Evolutionary conservation across 2,329 filamentous ascomycete genomes (phyloP).

Genomic region (Hirsutella rhossiliensis): DNA sequence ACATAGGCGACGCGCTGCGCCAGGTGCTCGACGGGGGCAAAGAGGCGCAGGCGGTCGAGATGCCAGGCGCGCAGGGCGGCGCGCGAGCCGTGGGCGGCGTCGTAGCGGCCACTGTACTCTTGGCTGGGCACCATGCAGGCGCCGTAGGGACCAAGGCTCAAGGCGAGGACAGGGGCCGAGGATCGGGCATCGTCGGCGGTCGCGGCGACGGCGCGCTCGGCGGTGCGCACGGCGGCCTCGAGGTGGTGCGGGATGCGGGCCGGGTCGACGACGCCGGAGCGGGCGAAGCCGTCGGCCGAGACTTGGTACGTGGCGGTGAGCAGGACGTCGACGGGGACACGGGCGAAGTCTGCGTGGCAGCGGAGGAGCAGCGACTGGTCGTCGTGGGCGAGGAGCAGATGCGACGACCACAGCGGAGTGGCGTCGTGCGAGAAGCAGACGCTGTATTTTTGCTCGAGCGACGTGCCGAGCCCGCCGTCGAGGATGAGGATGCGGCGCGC

Average conservation of each 20-base stretch:
- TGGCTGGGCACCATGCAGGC: constrained; percentile 53
- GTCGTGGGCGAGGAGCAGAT: constrained; percentile 44
- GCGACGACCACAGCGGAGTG: constrained; percentile 57
- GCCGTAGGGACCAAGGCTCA: constrained; percentile 56
- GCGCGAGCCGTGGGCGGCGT: constrained; percentile 24
- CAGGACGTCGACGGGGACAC: constrained; percentile 47
- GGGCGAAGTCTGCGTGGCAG: constrained; percentile 43
- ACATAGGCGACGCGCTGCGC: constrained; percentile 33
- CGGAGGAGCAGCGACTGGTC: constrained; percentile 24
- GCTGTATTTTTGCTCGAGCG: constrained; percentile 45
- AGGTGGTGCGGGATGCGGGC: constrained; percentile 25
- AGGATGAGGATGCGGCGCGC: constrained; percentile 27
- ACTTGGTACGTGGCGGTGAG: constrained; percentile 59
- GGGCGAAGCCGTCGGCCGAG: constrained; percentile 41
- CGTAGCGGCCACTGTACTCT: constrained; percentile 53
- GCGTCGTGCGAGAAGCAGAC: constrained; percentile 33
- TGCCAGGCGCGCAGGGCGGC: constrained; percentile 44
- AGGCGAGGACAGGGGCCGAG: constrained; percentile 28
- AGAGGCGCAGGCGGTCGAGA: not conserved
- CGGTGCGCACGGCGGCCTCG: constrained; percentile 30
- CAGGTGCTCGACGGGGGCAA: constrained; percentile 29
- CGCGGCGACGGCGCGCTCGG: constrained; percentile 20
- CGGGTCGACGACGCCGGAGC: constrained; percentile 33
- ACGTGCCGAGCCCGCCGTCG: constrained; percentile 57
- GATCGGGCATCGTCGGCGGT: not conserved